A percentile compares a stretch with the other conserved stretches of the same genome.
These are phyloP conservation scores for Ogataea pilisensis DNA, from an alignment of 805 yeast species.

Conservation along the genomic window DNA sequence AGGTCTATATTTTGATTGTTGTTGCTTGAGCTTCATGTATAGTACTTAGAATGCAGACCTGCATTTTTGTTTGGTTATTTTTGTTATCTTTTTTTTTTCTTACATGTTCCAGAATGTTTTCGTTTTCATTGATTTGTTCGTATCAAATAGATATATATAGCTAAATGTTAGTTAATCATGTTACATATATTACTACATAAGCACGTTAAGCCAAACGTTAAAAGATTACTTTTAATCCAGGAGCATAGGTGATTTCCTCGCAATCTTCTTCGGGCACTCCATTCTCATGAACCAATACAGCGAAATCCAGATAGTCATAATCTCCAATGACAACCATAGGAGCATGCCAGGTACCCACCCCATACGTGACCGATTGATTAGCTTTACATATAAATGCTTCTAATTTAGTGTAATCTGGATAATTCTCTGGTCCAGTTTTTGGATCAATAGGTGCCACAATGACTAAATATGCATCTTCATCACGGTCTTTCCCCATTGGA, in stretches of 20 bases:
- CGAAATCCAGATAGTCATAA: conserved; percentile 58
- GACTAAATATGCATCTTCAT: conserved; percentile 60
- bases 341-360: conserved; percentile 88
- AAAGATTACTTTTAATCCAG: conserved; percentile 44
- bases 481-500: conserved; percentile 69
- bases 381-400: conserved; percentile 75
- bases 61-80: not conserved
- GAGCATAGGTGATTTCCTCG: conserved; percentile 69
- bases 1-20: not conserved
- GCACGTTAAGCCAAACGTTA: too few species aligned
- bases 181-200: too few species aligned
- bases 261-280: conserved; percentile 77
- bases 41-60: not conserved
- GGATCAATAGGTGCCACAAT: conserved; percentile 66
- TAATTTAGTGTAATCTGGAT: conserved; percentile 60
- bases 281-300: conserved; percentile 83
- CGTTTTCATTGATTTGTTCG: not conserved
- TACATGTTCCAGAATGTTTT: not conserved
- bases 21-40: too few species aligned
- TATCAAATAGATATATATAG: not conserved
- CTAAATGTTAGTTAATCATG: too few species aligned
- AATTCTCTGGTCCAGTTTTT: conserved; percentile 28
- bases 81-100: too few species aligned
- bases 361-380: conserved; percentile 87
- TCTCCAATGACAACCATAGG: conserved; percentile 86